A percentile compares a stretch with the other conserved stretches of the same genome.
These are phyloP conservation scores for Meyerozyma athensensis DNA, from an alignment of 1,139 yeast genomes.

Conservation along the genomic window DNA sequence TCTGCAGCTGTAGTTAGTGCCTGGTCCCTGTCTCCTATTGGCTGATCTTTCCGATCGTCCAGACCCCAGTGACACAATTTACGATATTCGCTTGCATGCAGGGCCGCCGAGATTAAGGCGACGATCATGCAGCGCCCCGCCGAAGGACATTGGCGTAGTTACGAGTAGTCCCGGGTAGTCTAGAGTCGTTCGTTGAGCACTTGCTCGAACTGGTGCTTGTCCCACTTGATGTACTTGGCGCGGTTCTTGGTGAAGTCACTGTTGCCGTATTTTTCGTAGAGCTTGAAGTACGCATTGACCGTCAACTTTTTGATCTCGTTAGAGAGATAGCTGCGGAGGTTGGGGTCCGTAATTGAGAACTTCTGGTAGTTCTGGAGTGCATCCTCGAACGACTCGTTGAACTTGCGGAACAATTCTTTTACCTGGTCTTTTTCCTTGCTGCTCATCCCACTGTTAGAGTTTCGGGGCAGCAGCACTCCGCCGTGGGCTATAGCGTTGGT, in stretches of 20 bases:
- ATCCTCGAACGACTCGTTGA: constrained; percentile 80
- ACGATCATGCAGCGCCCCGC: no score
- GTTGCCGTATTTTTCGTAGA: constrained; percentile 67
- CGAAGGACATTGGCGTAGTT: no score
- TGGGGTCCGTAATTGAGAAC: constrained; percentile 63
- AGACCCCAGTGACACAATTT: no score
- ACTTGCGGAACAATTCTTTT: constrained; percentile 78
- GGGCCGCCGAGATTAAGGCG: no score
- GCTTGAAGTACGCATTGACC: constrained; percentile 77
- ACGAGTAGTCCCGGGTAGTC: background rate
- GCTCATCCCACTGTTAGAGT: constrained; percentile 22
- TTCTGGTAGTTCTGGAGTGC: constrained; percentile 60
- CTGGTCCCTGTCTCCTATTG: no score
- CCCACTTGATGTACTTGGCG: constrained; percentile 70
- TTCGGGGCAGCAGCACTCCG: constrained; percentile 32
- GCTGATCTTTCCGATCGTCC: no score
- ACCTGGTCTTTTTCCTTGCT: constrained; percentile 77
- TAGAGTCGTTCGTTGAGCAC: constrained; percentile 32
- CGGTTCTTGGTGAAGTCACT: constrained; percentile 73
- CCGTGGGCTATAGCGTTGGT: constrained; percentile 29
- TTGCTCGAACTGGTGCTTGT: constrained; percentile 55
- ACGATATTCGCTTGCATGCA: no score
- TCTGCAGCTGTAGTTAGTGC: no score
- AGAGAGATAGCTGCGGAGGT: constrained; percentile 54
- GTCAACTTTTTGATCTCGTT: constrained; percentile 68